Conservation (phyloP, 176 grass and related monocot genomes). For the Rhipidocladum racemiflorum region DNA sequence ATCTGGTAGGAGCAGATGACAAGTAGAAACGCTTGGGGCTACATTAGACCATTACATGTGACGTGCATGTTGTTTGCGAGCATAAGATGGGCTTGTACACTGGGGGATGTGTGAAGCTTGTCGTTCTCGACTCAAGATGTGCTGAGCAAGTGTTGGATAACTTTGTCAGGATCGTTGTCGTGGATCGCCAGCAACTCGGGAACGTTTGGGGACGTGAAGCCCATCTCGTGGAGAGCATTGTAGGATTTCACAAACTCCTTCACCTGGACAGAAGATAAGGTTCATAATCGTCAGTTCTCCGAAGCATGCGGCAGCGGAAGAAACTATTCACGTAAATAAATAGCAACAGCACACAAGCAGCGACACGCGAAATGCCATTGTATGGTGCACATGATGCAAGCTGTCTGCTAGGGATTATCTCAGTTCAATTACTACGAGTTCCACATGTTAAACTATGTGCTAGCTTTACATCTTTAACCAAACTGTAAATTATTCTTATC, state of each 20-base stretch:
- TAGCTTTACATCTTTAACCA: neutral
- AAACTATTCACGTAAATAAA: neutral
- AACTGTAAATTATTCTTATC: neutral
- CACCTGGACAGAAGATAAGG: conserved; percentile 46
- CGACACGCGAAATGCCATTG: neutral
- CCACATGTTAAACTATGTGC: neutral
- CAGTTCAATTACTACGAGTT: neutral
- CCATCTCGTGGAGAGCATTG: conserved; percentile 89
- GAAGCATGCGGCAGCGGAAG: neutral
- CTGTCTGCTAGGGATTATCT: neutral
- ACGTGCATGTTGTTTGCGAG: neutral
- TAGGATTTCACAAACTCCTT: conserved; percentile 98
- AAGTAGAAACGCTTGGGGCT: neutral
- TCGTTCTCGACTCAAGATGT: conserved; percentile 32
- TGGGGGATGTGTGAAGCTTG: neutral
- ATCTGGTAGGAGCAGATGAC: neutral
- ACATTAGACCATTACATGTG: neutral
- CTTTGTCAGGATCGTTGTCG: conserved; percentile 92
- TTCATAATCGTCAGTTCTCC: neutral
- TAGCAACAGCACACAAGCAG: neutral
- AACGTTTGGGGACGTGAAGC: conserved; percentile 77
- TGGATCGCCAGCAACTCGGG: conserved; percentile 85
- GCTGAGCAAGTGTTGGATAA: conserved; percentile 70
- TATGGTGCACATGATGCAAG: neutral
- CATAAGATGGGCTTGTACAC: conserved; percentile 26